Evolutionary conservation across 2,329 filamentous ascomycete genomes (phyloP).

Genomic region (Calonectria leucothoes): DNA sequence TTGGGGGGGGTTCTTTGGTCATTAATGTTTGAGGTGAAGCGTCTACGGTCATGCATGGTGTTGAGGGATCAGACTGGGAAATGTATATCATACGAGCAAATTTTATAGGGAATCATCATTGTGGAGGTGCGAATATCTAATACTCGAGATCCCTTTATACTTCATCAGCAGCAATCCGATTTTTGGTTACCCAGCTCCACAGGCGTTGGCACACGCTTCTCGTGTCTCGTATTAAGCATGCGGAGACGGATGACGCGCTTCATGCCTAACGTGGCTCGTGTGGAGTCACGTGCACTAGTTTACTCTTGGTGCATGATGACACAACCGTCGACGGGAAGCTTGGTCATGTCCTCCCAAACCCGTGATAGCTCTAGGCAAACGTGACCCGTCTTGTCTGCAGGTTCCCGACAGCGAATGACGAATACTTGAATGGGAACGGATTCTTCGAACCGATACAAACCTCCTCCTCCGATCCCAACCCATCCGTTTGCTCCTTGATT

Average conservation of each 20-base stretch:
- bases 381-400: slow-evolving; percentile 34
- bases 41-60: slow-evolving; percentile 31
- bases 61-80: slow-evolving; percentile 27
- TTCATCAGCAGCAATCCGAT: not conserved
- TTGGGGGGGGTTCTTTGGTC: slow-evolving; percentile 21
- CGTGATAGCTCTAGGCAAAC: slow-evolving; percentile 43
- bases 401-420: slow-evolving; percentile 37
- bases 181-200: not conserved
- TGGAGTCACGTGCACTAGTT: slow-evolving; percentile 44
- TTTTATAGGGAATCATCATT: slow-evolving; percentile 11
- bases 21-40: slow-evolving; percentile 23
- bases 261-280: slow-evolving; percentile 5
- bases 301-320: slow-evolving; percentile 44
- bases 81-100: slow-evolving; percentile 21
- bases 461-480: slow-evolving; percentile 9
- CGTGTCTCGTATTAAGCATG: not conserved
- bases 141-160: not conserved
- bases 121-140: not conserved
- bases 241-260: slow-evolving; percentile 1
- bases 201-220: not conserved
- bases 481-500: slow-evolving; percentile 16
- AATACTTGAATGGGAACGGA: not conserved
- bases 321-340: slow-evolving; percentile 43
- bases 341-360: slow-evolving; percentile 40
- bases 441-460: not conserved